Percentiles rank a stretch among this genome's conserved stretches.
These are phyloP conservation scores for Mycena polygramma DNA, from an alignment of 768 basidiomycete species.

Conservation along the genomic window DNA sequence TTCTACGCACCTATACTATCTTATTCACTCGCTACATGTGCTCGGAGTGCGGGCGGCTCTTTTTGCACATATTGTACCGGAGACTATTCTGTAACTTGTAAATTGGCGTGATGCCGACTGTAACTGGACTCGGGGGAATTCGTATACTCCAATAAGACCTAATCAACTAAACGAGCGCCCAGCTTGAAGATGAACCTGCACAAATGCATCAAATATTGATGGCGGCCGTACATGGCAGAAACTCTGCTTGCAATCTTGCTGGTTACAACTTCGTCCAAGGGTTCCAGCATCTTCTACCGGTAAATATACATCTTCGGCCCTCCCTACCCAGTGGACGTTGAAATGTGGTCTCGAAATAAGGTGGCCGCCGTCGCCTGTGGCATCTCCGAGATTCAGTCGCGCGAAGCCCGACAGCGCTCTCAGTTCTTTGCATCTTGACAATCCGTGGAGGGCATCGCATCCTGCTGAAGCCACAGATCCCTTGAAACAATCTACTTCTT, in stretches of 20 bases:
- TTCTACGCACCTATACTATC: conserved; percentile 17
- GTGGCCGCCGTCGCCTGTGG: conserved; percentile 83
- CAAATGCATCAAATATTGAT: background rate
- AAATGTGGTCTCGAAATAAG: conserved; percentile 27
- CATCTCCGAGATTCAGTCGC: conserved; percentile 78
- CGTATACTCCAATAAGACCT: too few relatives aligned
- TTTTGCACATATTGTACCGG: conserved; percentile 23
- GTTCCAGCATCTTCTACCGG: conserved; percentile 81
- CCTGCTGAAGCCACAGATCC: conserved; percentile 53
- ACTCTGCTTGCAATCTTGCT: conserved; percentile 85
- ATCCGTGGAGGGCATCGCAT: conserved; percentile 79
- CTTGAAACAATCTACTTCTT: conserved; percentile 38
- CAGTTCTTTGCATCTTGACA: conserved; percentile 70
- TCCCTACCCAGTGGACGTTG: conserved; percentile 11
- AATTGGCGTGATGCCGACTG: too few relatives aligned
- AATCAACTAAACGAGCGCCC: too few relatives aligned
- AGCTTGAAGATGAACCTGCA: too few relatives aligned
- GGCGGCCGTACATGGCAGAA: conserved; percentile 68
- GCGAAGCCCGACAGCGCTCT: conserved; percentile 65
- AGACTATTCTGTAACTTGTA: conserved; percentile 27
- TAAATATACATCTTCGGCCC: conserved; percentile 24
- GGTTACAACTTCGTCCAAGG: conserved; percentile 87
- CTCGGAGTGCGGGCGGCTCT: conserved; percentile 28
- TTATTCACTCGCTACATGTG: conserved; percentile 30
- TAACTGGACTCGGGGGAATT: too few relatives aligned